Conservation (phyloP, 139 green algal species). For the Chlamydomonas asymmetrica region DNA sequence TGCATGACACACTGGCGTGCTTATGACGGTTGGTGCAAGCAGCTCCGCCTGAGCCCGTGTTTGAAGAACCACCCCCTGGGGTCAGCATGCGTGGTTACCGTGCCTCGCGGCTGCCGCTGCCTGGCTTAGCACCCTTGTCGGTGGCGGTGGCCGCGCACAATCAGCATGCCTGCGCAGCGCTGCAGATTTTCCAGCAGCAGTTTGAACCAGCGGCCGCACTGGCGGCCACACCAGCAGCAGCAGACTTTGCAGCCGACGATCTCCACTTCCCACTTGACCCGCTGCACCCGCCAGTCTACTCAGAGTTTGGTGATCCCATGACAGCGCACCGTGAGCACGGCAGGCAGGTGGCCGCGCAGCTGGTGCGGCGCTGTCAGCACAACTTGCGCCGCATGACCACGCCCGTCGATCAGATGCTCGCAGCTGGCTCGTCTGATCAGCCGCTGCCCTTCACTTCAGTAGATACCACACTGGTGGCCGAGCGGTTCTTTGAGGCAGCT, state of each 20-base stretch:
- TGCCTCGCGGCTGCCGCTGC: background rate
- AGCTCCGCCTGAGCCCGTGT: too few species aligned
- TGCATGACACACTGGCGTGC: background rate
- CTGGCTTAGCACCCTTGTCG: background rate
- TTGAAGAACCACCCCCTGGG: background rate
- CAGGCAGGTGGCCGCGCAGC: background rate
- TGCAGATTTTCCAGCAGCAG: background rate
- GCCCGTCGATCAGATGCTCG: background rate
- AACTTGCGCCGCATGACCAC: background rate
- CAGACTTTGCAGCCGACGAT: background rate
- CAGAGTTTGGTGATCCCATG: background rate
- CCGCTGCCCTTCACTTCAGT: background rate
- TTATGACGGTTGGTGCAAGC: background rate
- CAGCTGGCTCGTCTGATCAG: too few species aligned
- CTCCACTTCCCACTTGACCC: background rate
- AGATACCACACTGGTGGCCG: background rate
- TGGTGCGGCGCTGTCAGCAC: background rate
- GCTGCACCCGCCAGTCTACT: background rate
- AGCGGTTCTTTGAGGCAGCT: background rate
- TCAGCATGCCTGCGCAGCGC: background rate
- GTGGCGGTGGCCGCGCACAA: background rate
- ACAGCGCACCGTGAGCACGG: background rate
- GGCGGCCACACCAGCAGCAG: background rate
- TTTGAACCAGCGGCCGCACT: too few species aligned
- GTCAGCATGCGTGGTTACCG: background rate